Conservation (phyloP, 179 eudicot genomes). For the Silene coronaria region DNA sequence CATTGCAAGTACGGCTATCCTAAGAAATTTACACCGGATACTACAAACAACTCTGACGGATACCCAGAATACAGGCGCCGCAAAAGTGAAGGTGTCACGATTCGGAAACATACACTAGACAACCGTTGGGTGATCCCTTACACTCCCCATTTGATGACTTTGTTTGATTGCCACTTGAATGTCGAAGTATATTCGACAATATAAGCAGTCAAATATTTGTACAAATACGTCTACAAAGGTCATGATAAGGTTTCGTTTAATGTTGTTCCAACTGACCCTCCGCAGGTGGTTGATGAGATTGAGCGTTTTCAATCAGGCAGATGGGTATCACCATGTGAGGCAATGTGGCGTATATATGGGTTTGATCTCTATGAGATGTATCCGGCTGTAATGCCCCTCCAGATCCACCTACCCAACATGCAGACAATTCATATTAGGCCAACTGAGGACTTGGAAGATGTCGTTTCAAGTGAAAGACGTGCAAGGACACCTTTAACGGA, state of each 20-base stretch:
- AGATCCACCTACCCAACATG: not conserved
- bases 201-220: not conserved
- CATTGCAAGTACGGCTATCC: conserved; percentile 8
- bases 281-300: not conserved
- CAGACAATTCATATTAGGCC: not conserved
- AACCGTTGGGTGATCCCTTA: conserved; percentile 26
- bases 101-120: conserved; percentile 5
- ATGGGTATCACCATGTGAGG: not conserved
- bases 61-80: not conserved
- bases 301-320: too few relatives aligned
- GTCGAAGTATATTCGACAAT: conserved; percentile 10
- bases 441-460: not conserved
- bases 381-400: not conserved
- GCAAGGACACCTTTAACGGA: not conserved
- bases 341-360: not conserved
- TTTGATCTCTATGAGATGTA: not conserved
- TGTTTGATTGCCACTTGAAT: conserved; percentile 11
- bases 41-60: not conserved
- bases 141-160: conserved; percentile 3
- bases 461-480: not conserved
- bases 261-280: too few relatives aligned
- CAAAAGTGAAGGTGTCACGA: not conserved
- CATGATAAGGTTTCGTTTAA: not conserved
- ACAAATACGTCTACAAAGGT: too few relatives aligned
- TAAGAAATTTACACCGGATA: not conserved